Evolutionary conservation across 768 basidiomycete genomes (phyloP).

Genomic region (Chalciporus chontae): DNA sequence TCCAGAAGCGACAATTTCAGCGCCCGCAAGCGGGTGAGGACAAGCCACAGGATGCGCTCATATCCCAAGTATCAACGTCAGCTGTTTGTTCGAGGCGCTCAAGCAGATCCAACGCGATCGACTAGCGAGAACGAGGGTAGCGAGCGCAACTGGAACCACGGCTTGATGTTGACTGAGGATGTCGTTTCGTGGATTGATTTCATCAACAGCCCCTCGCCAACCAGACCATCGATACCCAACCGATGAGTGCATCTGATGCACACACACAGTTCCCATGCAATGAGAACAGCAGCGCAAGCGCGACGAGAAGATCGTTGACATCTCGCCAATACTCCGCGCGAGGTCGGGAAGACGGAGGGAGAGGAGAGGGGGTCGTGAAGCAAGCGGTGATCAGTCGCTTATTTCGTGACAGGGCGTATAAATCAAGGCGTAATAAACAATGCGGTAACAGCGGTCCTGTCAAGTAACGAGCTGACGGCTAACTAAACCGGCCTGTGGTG

Average conservation of each 20-base stretch:
- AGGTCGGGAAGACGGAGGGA: conserved; percentile 13
- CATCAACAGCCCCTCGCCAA: conserved; percentile 23
- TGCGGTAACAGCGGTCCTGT: conserved; percentile 28
- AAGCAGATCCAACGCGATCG: conserved; percentile 26
- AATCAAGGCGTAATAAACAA: conserved; percentile 44
- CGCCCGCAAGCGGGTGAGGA: conserved; percentile 27
- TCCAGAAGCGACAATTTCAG: conserved; percentile 14
- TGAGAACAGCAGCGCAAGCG: conserved; percentile 22
- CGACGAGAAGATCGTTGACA: conserved; percentile 26
- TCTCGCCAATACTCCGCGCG: conserved; percentile 22
- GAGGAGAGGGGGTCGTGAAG: conserved; percentile 22
- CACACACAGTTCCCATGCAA: conserved; percentile 33
- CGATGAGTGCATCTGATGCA: conserved; percentile 19
- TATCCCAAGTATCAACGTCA: conserved; percentile 11
- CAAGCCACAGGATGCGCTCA: conserved; percentile 9
- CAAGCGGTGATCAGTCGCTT: conserved; percentile 47
- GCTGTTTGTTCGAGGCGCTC: conserved; percentile 20
- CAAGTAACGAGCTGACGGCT: conserved; percentile 21
- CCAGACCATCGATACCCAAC: conserved; percentile 27
- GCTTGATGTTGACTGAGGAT: not conserved
- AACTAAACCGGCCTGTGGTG: conserved; percentile 24
- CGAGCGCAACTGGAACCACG: conserved; percentile 19
- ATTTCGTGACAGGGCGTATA: conserved; percentile 30
- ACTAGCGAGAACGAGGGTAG: conserved; percentile 36
- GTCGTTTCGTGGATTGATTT: conserved; percentile 18